Evolutionary conservation across 208 protist genomes (phyloP).

Genomic region (Trichomonas vaginalis): DNA sequence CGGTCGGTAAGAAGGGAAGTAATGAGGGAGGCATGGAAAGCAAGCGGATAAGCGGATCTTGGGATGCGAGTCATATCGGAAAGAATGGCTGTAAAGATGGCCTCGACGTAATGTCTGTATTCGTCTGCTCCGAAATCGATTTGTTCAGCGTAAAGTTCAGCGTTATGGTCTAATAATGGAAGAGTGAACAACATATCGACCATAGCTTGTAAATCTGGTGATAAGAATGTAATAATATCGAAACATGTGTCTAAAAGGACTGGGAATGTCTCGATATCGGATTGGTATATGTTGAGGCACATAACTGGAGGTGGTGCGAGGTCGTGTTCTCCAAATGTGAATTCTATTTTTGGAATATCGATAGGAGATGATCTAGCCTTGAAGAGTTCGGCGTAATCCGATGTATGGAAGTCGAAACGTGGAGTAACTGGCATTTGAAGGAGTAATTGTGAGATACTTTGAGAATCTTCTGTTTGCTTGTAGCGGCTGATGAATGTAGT

Average conservation of each 20-base stretch:
- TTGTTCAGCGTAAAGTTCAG: neutral
- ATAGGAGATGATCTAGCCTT: neutral
- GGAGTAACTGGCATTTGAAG: neutral
- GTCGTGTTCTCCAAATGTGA: neutral
- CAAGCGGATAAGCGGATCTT: neutral
- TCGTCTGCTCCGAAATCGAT: neutral
- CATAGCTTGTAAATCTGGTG: neutral
- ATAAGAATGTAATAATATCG: neutral
- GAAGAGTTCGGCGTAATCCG: neutral
- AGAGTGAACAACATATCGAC: neutral
- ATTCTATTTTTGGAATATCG: neutral
- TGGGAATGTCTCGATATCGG: neutral
- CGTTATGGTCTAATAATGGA: neutral
- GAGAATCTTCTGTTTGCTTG: neutral
- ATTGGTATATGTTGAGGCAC: neutral
- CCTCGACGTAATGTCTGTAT: neutral
- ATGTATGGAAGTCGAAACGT: neutral
- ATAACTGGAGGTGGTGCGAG: neutral
- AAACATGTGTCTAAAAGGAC: neutral
- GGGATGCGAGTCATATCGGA: neutral
- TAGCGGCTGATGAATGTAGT: neutral
- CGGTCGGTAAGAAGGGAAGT: neutral
- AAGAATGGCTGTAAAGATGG: neutral
- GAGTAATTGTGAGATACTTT: neutral
- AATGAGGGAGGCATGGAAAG: neutral